A percentile compares a stretch with the other conserved stretches of the same genome.
These are phyloP conservation scores for Candida labiduridarum DNA, from an alignment of 1,139 yeast species.

Conservation along the genomic window DNA sequence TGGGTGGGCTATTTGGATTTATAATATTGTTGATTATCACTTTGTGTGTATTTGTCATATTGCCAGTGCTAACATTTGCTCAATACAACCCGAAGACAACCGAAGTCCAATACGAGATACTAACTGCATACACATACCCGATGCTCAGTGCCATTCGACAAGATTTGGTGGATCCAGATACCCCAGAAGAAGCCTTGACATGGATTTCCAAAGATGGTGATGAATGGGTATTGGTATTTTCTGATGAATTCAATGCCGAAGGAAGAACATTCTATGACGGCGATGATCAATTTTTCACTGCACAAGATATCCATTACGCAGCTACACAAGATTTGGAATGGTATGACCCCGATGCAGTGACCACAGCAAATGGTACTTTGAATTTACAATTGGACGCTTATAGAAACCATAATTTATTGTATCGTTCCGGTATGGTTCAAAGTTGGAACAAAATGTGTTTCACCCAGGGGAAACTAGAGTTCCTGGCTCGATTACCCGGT, in stretches of 20 bases:
- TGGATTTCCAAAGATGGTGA: slow-evolving; percentile 55
- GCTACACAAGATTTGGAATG: slow-evolving; percentile 85
- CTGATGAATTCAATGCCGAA: slow-evolving; percentile 80
- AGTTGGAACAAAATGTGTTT: slow-evolving; percentile 83
- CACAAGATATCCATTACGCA: slow-evolving; percentile 73
- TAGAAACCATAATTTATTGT: slow-evolving; percentile 67
- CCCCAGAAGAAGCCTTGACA: slow-evolving; percentile 58
- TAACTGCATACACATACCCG: slow-evolving; percentile 64
- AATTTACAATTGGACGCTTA: slow-evolving; percentile 69
- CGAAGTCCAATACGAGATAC: slow-evolving; percentile 41
- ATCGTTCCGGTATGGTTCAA: slow-evolving; percentile 86
- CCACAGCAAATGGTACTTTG: slow-evolving; percentile 68
- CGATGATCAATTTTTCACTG: slow-evolving; percentile 83
- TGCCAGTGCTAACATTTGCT: slow-evolving; percentile 76
- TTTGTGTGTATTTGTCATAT: slow-evolving; percentile 62
- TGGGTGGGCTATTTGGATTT: slow-evolving; percentile 58
- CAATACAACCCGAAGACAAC: slow-evolving; percentile 47
- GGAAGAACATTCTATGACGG: slow-evolving; percentile 83
- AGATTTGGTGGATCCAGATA: slow-evolving; percentile 71
- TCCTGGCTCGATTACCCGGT: slow-evolving; percentile 74
- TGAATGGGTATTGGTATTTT: slow-evolving; percentile 70
- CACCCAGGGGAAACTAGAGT: slow-evolving; percentile 72
- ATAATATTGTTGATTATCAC: slow-evolving; percentile 58
- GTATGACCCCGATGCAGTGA: slow-evolving; percentile 82
- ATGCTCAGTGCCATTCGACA: slow-evolving; percentile 63